Evolutionary conservation across 2,329 filamentous ascomycete species (phyloP).

Genomic region (Pseudogymnoascus sp.): DNA sequence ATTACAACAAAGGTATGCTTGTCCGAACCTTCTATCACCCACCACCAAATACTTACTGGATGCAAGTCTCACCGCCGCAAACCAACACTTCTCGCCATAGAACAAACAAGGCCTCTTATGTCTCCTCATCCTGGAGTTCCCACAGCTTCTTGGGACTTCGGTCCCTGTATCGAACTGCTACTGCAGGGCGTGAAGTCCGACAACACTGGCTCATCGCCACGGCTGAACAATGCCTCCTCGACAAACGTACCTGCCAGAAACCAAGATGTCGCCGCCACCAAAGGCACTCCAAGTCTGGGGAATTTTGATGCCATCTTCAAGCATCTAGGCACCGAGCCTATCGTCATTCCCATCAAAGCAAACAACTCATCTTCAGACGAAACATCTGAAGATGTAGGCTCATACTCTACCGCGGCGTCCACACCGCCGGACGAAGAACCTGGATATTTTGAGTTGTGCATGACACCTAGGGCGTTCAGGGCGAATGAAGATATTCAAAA

Average conservation of each 20-base stretch:
- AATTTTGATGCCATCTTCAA: slow-evolving; percentile 8
- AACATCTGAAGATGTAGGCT: slow-evolving; percentile 1
- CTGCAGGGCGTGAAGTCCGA: not conserved
- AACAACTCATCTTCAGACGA: not conserved
- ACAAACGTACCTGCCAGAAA: not conserved
- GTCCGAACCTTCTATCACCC: not conserved
- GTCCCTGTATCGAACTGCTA: not conserved
- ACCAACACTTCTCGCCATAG: not conserved
- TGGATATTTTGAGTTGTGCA: not conserved
- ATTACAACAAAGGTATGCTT: slow-evolving; percentile 4
- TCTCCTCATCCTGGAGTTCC: slow-evolving; percentile 1
- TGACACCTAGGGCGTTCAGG: not conserved
- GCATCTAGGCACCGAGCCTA: not conserved
- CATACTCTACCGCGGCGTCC: not conserved
- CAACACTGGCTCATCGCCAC: not conserved
- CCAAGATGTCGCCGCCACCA: not conserved
- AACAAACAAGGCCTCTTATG: slow-evolving; percentile 5
- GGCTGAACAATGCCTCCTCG: not conserved
- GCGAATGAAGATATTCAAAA: not conserved
- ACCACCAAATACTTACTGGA: not conserved
- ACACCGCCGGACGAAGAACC: slow-evolving; percentile 1
- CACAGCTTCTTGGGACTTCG: not conserved
- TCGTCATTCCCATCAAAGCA: not conserved
- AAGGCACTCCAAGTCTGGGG: not conserved
- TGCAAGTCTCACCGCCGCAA: not conserved